Conservation (phyloP, 371 early-diverging fungal species). For the Neoconidiobolus thromboides region DNA sequence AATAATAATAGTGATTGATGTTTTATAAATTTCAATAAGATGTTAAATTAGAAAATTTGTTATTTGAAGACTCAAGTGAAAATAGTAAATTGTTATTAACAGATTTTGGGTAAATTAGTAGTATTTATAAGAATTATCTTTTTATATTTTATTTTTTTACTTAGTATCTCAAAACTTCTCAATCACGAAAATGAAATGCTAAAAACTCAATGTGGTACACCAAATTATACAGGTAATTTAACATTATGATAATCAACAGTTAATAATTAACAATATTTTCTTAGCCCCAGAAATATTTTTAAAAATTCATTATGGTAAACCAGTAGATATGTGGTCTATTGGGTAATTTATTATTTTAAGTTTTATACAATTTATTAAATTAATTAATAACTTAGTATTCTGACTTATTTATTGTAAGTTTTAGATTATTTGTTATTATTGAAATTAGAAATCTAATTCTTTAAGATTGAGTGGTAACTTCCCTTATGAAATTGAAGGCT, state of each 20-base stretch:
- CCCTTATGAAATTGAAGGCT: conserved; percentile 49
- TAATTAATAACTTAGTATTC: conserved; percentile 18
- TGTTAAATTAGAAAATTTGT: conserved; percentile 65
- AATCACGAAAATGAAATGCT: conserved; percentile 23
- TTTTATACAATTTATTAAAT: neutral
- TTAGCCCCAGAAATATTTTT: conserved; percentile 66
- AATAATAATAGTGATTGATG: neutral
- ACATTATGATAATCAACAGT: neutral
- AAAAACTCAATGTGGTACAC: conserved; percentile 37
- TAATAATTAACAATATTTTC: neutral
- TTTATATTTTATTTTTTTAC: conserved; percentile 2
- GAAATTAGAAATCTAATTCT: no score
- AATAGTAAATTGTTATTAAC: conserved; percentile 38
- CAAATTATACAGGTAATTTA: conserved; percentile 18
- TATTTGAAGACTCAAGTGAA: conserved; percentile 36
- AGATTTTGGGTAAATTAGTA: conserved; percentile 29
- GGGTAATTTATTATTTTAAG: neutral
- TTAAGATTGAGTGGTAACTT: conserved; percentile 41
- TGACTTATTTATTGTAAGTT: conserved; percentile 43
- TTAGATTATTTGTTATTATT: neutral
- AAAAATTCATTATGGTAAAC: conserved; percentile 41
- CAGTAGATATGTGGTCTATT: conserved; percentile 40
- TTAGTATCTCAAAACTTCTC: conserved; percentile 29
- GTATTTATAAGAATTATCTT: neutral
- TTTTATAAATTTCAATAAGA: conserved; percentile 20